Evolutionary conservation across 306 rosid genomes (phyloP).

Genomic region (Canavalia gladiata): DNA sequence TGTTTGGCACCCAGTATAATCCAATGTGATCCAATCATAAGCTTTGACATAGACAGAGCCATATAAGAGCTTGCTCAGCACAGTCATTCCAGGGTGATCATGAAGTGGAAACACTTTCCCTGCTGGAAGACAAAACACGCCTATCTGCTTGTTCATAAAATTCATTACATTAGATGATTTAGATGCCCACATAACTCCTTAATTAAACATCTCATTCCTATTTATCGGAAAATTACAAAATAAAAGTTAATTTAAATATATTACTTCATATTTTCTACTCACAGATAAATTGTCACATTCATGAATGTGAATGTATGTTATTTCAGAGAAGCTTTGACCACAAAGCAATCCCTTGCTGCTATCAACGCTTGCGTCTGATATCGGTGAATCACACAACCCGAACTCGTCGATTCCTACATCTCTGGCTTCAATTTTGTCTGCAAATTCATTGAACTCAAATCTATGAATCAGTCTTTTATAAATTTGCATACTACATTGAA

Average conservation of each 20-base stretch:
- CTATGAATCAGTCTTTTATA: not conserved
- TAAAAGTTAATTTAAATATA: not conserved
- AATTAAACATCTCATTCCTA: not conserved
- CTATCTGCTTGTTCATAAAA: constrained; percentile 55
- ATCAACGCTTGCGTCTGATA: constrained; percentile 37
- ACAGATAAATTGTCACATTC: constrained; percentile 71
- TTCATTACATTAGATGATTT: not conserved
- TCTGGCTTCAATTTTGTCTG: constrained; percentile 60
- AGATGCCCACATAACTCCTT: not conserved
- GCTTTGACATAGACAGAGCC: constrained; percentile 66
- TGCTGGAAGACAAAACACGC: constrained; percentile 71
- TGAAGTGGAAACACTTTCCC: constrained; percentile 72
- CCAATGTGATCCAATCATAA: constrained; percentile 69
- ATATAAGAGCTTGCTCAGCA: constrained; percentile 67
- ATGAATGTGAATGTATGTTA: constrained; percentile 72
- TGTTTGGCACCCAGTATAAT: constrained; percentile 43
- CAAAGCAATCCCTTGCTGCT: constrained; percentile 53
- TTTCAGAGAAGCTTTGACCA: constrained; percentile 54
- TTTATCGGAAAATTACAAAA: not conserved
- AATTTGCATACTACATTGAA: constrained; percentile 3
- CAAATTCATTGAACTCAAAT: constrained; percentile 8
- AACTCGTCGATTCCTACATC: constrained; percentile 71
- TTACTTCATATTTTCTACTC: constrained; percentile 30
- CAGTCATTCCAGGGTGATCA: constrained; percentile 83
- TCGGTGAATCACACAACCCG: constrained; percentile 46